Percentiles rank a stretch among this genome's conserved stretches.
These are phyloP conservation scores for Zalaria obscura DNA, from an alignment of 2,329 filamentous ascomycete genomes.

Conservation along the genomic window DNA sequence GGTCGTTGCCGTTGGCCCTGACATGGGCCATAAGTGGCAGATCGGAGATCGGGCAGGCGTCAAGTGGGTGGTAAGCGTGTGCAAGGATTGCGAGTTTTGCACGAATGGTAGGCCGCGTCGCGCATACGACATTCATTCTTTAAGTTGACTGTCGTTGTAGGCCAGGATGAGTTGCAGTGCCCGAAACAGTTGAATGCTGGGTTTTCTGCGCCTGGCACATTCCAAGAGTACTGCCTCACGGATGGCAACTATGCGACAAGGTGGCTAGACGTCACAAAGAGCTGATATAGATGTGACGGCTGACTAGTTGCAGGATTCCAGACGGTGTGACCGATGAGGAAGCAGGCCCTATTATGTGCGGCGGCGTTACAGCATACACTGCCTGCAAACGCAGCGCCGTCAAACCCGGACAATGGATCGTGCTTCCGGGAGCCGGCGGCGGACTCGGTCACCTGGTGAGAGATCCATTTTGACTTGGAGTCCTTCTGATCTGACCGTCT, in stretches of 20 bases:
- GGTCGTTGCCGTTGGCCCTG: conserved; percentile 13
- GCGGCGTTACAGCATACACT: conserved; percentile 21
- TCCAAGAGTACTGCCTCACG: conserved; percentile 22
- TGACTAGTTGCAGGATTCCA: conserved; percentile 10
- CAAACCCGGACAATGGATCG: conserved; percentile 24
- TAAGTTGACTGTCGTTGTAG: neutral
- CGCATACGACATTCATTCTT: neutral
- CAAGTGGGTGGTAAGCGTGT: conserved; percentile 16
- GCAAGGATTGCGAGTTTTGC: conserved; percentile 17
- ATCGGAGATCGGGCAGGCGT: conserved; percentile 17
- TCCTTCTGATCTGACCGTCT: conserved; percentile 7
- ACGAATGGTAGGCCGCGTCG: conserved; percentile 7
- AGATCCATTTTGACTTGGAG: conserved; percentile 2
- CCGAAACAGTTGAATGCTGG: conserved; percentile 21
- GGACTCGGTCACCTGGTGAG: conserved; percentile 6
- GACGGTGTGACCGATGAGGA: conserved; percentile 22
- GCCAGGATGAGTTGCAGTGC: conserved; percentile 20
- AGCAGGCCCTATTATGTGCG: conserved; percentile 24
- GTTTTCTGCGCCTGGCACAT: conserved; percentile 23
- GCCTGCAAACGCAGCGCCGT: conserved; percentile 20
- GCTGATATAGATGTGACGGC: too few species aligned
- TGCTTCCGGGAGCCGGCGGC: conserved; percentile 23
- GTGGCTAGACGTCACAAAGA: neutral
- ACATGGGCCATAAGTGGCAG: conserved; percentile 14
- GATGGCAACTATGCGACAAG: conserved; percentile 21